Conservation (phyloP, 2,329 filamentous ascomycete species). For the Aspergillus persii region DNA sequence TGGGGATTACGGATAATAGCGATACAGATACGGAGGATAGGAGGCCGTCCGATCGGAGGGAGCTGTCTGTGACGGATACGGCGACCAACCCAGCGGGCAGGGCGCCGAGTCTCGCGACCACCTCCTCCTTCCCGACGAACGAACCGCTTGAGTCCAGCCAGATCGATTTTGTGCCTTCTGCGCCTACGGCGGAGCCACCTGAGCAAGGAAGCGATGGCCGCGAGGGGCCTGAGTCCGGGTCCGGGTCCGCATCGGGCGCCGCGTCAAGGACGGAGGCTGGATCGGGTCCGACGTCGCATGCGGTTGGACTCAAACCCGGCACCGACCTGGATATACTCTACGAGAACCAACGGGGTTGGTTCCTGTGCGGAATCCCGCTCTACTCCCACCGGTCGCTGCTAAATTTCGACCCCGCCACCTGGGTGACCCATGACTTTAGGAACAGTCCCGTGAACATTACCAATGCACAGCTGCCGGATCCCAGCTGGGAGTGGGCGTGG, state of each 20-base stretch:
- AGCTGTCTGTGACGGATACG: constrained; percentile 5
- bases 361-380: constrained; percentile 83
- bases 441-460: constrained; percentile 67
- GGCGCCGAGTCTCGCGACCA: constrained; percentile 1
- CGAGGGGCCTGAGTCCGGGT: neutral
- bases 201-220: neutral
- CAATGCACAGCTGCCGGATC: constrained; percentile 90
- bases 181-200: neutral
- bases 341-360: constrained; percentile 90
- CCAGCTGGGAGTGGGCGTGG: constrained; percentile 89
- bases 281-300: constrained; percentile 1
- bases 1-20: constrained; percentile 43
- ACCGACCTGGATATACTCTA: constrained; percentile 80
- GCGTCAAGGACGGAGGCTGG: neutral
- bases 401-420: constrained; percentile 78
- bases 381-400: constrained; percentile 85
- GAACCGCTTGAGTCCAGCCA: constrained; percentile 13
- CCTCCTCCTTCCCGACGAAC: neutral
- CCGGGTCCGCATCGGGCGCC: neutral
- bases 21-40: constrained; percentile 8
- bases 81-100: constrained; percentile 4
- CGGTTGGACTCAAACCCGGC: constrained; percentile 24
- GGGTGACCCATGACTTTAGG: constrained; percentile 68
- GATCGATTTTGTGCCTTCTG: constrained; percentile 11
- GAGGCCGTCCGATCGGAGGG: constrained; percentile 9